Base-by-base conservation (phyloP, 169 alveolate genomes). In the Babesia divergens region DNA sequence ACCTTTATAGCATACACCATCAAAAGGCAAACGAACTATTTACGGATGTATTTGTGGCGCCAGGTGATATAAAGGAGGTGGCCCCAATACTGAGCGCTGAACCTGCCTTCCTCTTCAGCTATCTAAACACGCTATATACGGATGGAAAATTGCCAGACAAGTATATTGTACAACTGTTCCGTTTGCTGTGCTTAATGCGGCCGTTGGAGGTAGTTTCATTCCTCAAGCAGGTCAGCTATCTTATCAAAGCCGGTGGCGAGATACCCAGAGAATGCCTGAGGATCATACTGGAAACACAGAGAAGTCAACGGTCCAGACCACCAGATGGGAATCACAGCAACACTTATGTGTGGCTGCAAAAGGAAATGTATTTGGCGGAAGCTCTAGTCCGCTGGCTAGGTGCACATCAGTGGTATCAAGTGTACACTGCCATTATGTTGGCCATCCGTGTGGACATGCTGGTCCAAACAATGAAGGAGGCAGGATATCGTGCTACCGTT, bases 331-430 rank as follows among this genome's bases (percentile, higher is more conserved):
- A 2, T 20, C 22, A 24, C 29, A 20, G 42, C 60, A 51, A 6
- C 34, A 6, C 31, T 9, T 6, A 44, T 1, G 29, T 29, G 5
- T 3, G 9, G 34, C 11, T 51, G 3, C 60, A 51, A 31, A 51
- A 20, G 42, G 60, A 51, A 8, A 32, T 55, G 24, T 62, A 62
- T 28, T 5, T 44, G 34, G 59, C 72, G 1, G 72, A 62, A 44
- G 56, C 72, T 4, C 29, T 44, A 6, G 6, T 62, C 29, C 1
- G 60, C 42, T 62, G 59, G 58, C 1, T 62, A 9, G 56, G 49
- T 13, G 47, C 47, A 13, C 18, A 44, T 1, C 60, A 29, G 16
- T 62, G 72, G 72, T 4, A 62, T 18, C 14, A 11, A 14, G 44
- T 62, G 7, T 62, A 44, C 43, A 28, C 6, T 7, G 6, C 46